Percentiles rank a stretch among this genome's conserved stretches.
These are phyloP conservation scores for Neurospora pannonica DNA, from an alignment of 495 filamentous ascomycete species.

Conservation along the genomic window DNA sequence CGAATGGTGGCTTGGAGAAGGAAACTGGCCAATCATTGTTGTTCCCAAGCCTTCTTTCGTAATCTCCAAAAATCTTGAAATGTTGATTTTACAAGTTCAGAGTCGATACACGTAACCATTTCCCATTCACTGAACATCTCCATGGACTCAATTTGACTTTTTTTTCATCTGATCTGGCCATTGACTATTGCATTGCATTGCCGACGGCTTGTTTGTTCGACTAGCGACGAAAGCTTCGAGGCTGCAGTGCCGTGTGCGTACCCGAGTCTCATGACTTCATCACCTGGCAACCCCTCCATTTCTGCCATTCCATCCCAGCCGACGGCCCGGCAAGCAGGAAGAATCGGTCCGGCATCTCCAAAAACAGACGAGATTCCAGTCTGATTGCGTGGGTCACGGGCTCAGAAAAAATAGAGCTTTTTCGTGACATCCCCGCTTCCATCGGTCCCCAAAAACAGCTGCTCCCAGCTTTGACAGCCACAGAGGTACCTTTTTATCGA, in stretches of 20 bases:
- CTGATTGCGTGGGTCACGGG: not conserved
- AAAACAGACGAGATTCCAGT: not conserved
- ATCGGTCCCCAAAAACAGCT: not conserved
- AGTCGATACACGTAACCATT: not conserved
- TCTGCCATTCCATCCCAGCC: not conserved
- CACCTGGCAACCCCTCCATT: not conserved
- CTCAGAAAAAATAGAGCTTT: not conserved
- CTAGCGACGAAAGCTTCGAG: not conserved
- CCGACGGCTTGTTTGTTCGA: not conserved
- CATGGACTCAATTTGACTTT: not conserved
- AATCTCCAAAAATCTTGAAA: not conserved
- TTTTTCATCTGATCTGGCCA: not conserved
- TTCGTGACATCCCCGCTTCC: not conserved
- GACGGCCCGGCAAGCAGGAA: not conserved
- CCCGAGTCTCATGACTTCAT: not conserved
- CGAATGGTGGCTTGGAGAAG: not conserved
- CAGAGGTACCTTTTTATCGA: not conserved
- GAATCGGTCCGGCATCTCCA: not conserved
- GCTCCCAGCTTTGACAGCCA: not conserved
- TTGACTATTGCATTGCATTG: not conserved
- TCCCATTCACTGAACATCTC: not conserved
- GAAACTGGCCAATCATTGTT: not conserved
- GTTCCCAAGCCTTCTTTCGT: not conserved
- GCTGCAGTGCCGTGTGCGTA: not conserved
- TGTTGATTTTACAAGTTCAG: not conserved